phyloP scores from a whole-genome alignment of 192 early-diverging fungal species.

The Gryganskiella cystojenkinii region DNA sequence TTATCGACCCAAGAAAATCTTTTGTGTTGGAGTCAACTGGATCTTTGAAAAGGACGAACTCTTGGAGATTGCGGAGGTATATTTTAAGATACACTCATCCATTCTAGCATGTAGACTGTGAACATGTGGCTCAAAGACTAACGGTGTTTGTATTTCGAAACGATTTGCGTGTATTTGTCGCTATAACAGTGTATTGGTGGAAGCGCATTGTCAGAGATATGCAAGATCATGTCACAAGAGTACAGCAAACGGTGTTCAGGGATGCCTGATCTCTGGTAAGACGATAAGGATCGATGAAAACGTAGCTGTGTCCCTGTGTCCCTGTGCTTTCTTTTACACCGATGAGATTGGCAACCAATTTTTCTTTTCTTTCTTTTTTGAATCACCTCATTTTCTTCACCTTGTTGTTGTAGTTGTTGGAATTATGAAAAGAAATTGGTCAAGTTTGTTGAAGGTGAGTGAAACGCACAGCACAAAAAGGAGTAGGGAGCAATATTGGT shows the following conservation, averaged over 20 bases:
- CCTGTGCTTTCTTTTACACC: too few relatives aligned
- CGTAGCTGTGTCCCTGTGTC: too few relatives aligned
- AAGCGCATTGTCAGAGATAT: constrained; percentile 63
- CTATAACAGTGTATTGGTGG: constrained; percentile 72
- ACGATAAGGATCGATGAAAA: too few relatives aligned
- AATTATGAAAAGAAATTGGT: constrained; percentile 62
- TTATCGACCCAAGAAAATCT: constrained; percentile 52
- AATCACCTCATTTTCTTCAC: not conserved
- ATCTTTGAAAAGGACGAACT: constrained; percentile 53
- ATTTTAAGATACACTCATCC: not conserved
- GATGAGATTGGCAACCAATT: too few relatives aligned
- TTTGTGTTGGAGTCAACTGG: constrained; percentile 65
- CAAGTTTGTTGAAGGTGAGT: constrained; percentile 69
- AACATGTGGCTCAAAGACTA: too few relatives aligned
- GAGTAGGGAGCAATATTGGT: not conserved
- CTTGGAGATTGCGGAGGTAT: constrained; percentile 62
- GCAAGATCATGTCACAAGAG: constrained; percentile 68
- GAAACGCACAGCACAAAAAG: not conserved
- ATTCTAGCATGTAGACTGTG: not conserved
- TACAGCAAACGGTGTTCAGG: constrained; percentile 71
- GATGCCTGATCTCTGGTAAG: constrained; percentile 75
- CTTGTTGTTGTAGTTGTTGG: constrained; percentile 61
- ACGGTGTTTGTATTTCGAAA: too few relatives aligned
- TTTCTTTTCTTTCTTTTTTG: not conserved
- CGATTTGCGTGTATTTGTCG: too few relatives aligned